These are phyloP conservation scores for Poterioochromonas sp. DNA, from an alignment of 352 stramenopile genomes.

Conservation along the genomic window DNA sequence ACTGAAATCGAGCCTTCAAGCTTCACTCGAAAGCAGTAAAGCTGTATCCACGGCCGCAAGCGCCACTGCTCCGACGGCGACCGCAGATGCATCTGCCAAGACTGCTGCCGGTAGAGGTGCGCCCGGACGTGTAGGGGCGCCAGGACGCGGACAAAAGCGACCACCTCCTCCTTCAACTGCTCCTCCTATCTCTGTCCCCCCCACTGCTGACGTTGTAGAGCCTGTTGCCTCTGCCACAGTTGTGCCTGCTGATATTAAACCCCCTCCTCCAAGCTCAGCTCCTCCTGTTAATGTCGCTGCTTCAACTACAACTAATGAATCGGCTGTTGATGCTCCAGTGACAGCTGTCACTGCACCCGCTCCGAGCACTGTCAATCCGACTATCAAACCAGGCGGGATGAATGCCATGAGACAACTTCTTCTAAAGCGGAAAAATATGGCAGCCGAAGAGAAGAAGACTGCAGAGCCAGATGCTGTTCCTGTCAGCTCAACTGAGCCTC, in stretches of 20 bases:
- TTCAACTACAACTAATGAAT: background rate
- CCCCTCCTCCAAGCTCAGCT: background rate
- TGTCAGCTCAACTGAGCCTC: too few relatives aligned
- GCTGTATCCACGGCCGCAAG: background rate
- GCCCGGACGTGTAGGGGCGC: background rate
- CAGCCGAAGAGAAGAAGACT: too few relatives aligned
- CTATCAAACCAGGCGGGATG: too few relatives aligned
- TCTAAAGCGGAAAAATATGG: too few relatives aligned
- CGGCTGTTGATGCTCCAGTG: background rate
- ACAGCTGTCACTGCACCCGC: background rate
- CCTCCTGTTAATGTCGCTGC: background rate
- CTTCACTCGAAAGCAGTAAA: background rate
- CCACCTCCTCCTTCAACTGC: background rate
- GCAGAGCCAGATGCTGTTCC: too few relatives aligned
- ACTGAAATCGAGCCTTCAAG: background rate
- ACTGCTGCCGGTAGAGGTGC: too few relatives aligned
- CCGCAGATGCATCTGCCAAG: background rate
- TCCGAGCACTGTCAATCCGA: too few relatives aligned
- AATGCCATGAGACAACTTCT: too few relatives aligned
- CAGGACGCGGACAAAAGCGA: background rate
- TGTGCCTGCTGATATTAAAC: background rate
- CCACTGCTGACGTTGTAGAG: background rate
- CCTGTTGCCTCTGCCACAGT: background rate
- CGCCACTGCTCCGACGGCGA: background rate
- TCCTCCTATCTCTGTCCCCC: background rate